These are phyloP conservation scores for Cucurbita pepo DNA, from an alignment of 306 rosid genomes.

Conservation along the genomic window DNA sequence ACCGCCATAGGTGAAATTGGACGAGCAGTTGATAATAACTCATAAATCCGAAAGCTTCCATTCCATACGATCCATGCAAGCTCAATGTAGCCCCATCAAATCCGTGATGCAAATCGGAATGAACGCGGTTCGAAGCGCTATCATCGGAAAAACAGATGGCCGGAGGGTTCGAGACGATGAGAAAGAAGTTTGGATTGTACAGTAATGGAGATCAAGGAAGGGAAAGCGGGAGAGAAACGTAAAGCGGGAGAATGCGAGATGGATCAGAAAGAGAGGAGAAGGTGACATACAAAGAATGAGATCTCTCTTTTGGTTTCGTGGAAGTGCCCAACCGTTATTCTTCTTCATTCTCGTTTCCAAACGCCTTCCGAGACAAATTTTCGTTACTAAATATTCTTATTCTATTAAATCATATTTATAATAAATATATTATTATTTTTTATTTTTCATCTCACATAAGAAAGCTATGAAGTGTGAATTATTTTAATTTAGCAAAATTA, in stretches of 20 bases:
- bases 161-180: not conserved
- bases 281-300: not conserved
- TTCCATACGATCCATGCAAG: constrained; percentile 4
- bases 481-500: too few species aligned
- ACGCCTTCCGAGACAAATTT: not conserved
- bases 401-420: not conserved
- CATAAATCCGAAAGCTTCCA: not conserved
- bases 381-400: not conserved
- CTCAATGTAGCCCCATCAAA: not conserved
- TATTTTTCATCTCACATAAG: too few species aligned
- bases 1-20: constrained; percentile 1
- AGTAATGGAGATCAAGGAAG: not conserved
- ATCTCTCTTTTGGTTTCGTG: not conserved
- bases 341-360: not conserved
- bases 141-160: not conserved
- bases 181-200: not conserved
- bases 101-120: not conserved
- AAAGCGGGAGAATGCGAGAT: not conserved
- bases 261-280: not conserved
- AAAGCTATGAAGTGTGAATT: too few species aligned
- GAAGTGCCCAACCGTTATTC: not conserved
- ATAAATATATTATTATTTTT: not conserved
- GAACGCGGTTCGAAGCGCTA: not conserved
- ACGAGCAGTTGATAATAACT: not conserved
- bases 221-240: not conserved